Base-by-base conservation (phyloP, 164 flowering plant genomes). In the Echeveria elegans region DNA sequence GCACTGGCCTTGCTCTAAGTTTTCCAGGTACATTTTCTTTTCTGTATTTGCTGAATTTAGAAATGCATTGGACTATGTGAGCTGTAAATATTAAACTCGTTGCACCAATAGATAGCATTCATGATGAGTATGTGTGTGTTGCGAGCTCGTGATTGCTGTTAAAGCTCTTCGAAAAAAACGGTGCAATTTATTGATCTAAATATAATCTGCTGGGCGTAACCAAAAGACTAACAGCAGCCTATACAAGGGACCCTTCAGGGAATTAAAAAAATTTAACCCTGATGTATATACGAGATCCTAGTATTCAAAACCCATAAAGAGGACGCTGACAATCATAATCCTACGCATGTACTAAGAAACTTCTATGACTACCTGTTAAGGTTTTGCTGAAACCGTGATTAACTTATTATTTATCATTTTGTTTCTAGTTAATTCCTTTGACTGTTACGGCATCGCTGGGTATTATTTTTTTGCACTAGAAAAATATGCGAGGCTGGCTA, bases 1-100 rank as follows among this genome's bases (percentile, higher is more conserved):
- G 96, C 78, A 95, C 97, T 38, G 99, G 99, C 61, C 83, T 95
- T 72, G 97, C 96, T 68, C 69, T 95, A 26, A 89, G 96, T 78
- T 85, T 86, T 78, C 99, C 99, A 72, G 99, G 99, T 87, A 77
- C 19, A 32, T 26, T 12, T 26, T 26, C 12, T 1, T 41, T 24
- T 24, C 15, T 10, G 26, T 18, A 21, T 23, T 1, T 26, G 7
- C 21, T 56, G 19, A 26, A 3, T 28, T 56, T 56, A 56, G 4
- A n/a, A 23, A 23, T 23, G 58, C 28, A 52, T 48, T 52, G 58
- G 7, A 52, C 29, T 23, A 8, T 52, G 29, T 19, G 8, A 16
- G 15, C n/a, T 50, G 24, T 24, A 3, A 26, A 7, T 34, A 3
- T 34, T 34, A 21, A 50, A 12, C 15, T 29, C 61, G 11, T 26